Evolutionary conservation across 441 rosid species (phyloP), one percentile per base, ranked within the genome.

Genomic region (Populus tomentosa): DNA sequence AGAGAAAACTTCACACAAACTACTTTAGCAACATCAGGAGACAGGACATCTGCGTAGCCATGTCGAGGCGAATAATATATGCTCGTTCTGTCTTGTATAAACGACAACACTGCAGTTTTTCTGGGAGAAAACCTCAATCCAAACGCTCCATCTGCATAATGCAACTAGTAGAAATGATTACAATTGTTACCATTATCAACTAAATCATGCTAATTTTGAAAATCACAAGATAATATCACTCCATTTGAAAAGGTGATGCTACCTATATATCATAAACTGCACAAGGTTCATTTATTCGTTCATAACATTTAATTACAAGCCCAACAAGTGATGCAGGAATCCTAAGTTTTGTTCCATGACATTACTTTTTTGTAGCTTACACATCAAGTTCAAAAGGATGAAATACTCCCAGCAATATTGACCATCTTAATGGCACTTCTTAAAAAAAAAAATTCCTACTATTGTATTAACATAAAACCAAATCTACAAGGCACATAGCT

Each of bases 111-210:
- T 38, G 83, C 79, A 61, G 80, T 70, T 70, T 69, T 69, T 69
- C 77, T 35, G 1, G 8, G 67, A 14, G 46, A 28, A 28, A 35
- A 72, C 70, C 77, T 91, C 92, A 95, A 9, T 93, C 98, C 70
- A 95, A 87, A 53, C 90, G 89, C 83, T 91, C 96, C 98, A 92
- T 95, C 95, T 95, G 91, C 80, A 74, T 81, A 28, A 76, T 69
- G 50, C 30, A 38, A 38, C 2, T 40, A 78, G 13, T 53, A 71
- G 3, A 30, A 10, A 0, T 16, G 13, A 30, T 50, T 72, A 4
- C 23, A 18, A 13, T 62, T 65, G 18, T 8, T 32, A 2, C 30
- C 33, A 53, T 46, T 28, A 3, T 32, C 71, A 72, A 33, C 18
- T n/a, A 50, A 21, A 69, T 33, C 11, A 38, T 30, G 30, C 18